Evolutionary conservation across 257 asterid genomes (phyloP), one percentile per base, ranked within the genome.

Genomic region (Nicotiana attenuata): DNA sequence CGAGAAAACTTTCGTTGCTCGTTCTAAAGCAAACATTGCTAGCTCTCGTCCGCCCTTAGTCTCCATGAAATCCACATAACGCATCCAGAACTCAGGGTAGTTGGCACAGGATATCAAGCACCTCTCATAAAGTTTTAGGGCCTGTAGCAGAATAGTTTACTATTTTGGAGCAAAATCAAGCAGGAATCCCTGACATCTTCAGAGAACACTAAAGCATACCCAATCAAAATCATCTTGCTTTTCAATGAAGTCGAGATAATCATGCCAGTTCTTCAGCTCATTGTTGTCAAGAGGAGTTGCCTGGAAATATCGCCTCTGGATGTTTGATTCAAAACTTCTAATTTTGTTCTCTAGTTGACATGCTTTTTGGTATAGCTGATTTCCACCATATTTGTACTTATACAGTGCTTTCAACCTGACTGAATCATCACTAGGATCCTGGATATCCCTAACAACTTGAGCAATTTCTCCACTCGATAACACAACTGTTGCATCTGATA

Each of bases 11-110:
- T 90, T 78, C 78, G 97, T 90, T 84, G 97, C 96, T 75, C 99
- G 91, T 68, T 88, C 92, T 50, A 95, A 89, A 67, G 94, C 96
- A 87, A 91, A 90, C 65, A 87, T 82, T 68, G 97, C 93, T 76
- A 95, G 87, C 86, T 92, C 97, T 52, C 91, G 91, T 31, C 97
- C 99, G 71, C 97, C 92, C 83, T 85, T 89, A 80, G 93, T 82
- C 85, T 95, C 96, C 88, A 95, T 86, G 84, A 90, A 93, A 65
- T 92, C 94, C 87, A 91, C 97, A 83, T 93, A 95, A 41, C 98
- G 97, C 88, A 92, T 88, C 98, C 99, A 93, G 86, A 91, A 93
- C 82, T 95, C 99, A 61, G 97, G 94, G 83, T 91, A 93, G 85
- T 85, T 87, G 47, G 99, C 97, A 83, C 99, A 95, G 35, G 99